phyloP scores from a whole-genome alignment of 106 monocot genomes.

The Ottelia alismoides region DNA sequence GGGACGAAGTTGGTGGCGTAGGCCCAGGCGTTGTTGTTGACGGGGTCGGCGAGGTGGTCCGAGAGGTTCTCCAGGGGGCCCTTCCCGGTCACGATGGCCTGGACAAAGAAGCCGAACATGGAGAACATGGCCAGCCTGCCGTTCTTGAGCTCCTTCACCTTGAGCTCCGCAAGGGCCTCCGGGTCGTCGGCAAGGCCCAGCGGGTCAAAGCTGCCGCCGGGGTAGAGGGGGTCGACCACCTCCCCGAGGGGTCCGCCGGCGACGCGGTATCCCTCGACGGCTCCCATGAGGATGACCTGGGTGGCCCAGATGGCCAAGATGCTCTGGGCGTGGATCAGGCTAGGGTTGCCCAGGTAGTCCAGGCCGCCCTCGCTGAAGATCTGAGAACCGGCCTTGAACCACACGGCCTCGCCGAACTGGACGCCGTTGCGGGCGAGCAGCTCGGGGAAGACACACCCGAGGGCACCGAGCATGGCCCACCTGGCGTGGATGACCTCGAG shows the following conservation, averaged over 20 bases:
- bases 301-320: constrained; percentile 46
- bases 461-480: too few relatives aligned
- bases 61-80: constrained; percentile 14
- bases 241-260: constrained; percentile 40
- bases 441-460: too few relatives aligned
- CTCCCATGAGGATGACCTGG: constrained; percentile 51
- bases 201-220: constrained; percentile 41
- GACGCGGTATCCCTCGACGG: constrained; percentile 44
- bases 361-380: constrained; percentile 20
- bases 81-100: constrained; percentile 19
- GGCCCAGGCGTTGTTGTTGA: constrained; percentile 19
- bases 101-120: constrained; percentile 19
- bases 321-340: constrained; percentile 14
- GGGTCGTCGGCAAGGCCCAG: constrained; percentile 31
- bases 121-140: constrained; percentile 17
- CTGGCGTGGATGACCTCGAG: too few relatives aligned
- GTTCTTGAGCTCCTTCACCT: constrained; percentile 51
- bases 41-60: constrained; percentile 17
- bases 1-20: constrained; percentile 21
- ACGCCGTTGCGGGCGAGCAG: too few relatives aligned
- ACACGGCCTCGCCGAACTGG: constrained; percentile 19
- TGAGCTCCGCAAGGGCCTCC: too few relatives aligned
- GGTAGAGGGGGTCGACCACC: constrained; percentile 11
- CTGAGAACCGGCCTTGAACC: constrained; percentile 19
- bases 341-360: constrained; percentile 16